Base-by-base conservation (phyloP, 306 rosid genomes). In the Vigna nakashimae region DNA sequence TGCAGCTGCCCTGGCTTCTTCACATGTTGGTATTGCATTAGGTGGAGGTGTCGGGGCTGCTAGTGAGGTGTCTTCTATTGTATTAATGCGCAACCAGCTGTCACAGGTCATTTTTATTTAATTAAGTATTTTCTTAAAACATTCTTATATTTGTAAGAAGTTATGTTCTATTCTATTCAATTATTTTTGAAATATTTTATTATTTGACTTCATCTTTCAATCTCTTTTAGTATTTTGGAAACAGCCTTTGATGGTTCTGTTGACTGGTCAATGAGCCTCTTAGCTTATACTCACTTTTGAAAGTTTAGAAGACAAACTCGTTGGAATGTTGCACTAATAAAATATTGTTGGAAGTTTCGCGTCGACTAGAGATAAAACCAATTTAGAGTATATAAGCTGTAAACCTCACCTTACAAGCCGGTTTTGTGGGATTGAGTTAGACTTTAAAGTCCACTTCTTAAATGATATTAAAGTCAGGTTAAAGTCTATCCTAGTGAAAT, bases 41-140 rank as follows among this genome's bases (percentile, higher is more conserved):
- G 95, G 98, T 64, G 97, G 93, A 69, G 95, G 97, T 83, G 98
- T 92, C 43, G 98, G 98, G 82, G 98, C 98, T 82, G 98, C 98
- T 17, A 89, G 98, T 75, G 98, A 94, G 83, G 98, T 92, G 81
- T 94, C 97, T 83, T 91, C 98, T 34, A 84, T 94, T 43, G 96
- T 94, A 69, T 81, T 94, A 82, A 88, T 94, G 97, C 95, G 94
- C 84, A 88, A 94, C 83, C 92, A 86, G 84, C 95, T 94, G 62
- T 87, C 97, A 6, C 98, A 94, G 95, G 98, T 94, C 75, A 65
- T 48, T 64, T 40, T 9, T 69, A 30, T 53, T 50, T 83, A 14
- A 62, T 50, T 20, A 58, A 5, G 22, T 43, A 9, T 73, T 73
- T 66, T 72, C 50, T 4, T 50, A 22, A 32, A 76, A 28, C 62